Evolutionary conservation across 495 filamentous ascomycete genomes (phyloP).

Genomic region (Hypoxylon crocopeplum): DNA sequence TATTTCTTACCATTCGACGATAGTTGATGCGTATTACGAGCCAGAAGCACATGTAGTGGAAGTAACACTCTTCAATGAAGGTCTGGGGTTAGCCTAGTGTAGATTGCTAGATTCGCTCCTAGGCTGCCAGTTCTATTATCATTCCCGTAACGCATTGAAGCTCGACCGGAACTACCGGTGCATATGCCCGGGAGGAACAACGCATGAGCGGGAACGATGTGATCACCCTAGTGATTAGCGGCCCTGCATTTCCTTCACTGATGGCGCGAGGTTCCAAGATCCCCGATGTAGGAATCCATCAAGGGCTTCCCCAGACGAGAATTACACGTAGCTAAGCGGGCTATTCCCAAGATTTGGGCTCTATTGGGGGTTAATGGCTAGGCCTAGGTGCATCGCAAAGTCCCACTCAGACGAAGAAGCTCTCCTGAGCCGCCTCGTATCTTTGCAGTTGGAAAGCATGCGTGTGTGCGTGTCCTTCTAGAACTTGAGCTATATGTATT

Average conservation of each 20-base stretch:
- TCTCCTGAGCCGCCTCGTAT: conserved; percentile 38
- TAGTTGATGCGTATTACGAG: conserved; percentile 19
- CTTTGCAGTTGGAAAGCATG: conserved; percentile 36
- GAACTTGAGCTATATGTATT: conserved; percentile 14
- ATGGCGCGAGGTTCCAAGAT: conserved; percentile 38
- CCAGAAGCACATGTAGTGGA: conserved; percentile 11
- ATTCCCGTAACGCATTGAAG: conserved; percentile 26
- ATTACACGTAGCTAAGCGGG: conserved; percentile 38
- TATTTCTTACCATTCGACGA: conserved; percentile 17
- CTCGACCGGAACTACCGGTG: conserved; percentile 36
- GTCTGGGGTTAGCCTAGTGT: neutral
- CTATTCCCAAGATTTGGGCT: conserved; percentile 38
- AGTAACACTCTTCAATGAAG: neutral
- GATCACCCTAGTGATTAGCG: conserved; percentile 36
- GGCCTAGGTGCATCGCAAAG: conserved; percentile 29
- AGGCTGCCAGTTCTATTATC: conserved; percentile 8
- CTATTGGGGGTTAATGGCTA: conserved; percentile 33
- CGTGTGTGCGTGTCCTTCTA: conserved; percentile 37
- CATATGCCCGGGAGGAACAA: conserved; percentile 39
- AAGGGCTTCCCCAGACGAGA: conserved; percentile 36
- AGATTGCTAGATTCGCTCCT: conserved; percentile 21
- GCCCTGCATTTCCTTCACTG: conserved; percentile 27
- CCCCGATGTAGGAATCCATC: conserved; percentile 36
- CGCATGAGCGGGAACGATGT: conserved; percentile 40
- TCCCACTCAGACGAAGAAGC: conserved; percentile 30